Evolutionary conservation across 176 grass and related monocot species (phyloP).

Genomic region (Raddia distichophylla): DNA sequence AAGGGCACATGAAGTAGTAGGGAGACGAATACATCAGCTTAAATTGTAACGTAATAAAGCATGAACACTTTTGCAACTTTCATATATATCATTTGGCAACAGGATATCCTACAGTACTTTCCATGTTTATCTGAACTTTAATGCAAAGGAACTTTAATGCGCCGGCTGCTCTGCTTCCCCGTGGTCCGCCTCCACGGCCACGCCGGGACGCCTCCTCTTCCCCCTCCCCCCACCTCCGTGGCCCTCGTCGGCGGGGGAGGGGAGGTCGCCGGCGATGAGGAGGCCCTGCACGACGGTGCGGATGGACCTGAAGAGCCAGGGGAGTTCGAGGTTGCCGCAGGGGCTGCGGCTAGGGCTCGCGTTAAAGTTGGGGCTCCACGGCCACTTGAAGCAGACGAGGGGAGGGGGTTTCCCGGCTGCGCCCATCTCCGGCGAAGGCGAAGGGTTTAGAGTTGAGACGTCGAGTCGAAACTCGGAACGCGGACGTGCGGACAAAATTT

Average conservation of each 20-base stretch:
- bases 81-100: not conserved
- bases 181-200: slow-evolving; percentile 35
- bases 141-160: slow-evolving; percentile 7
- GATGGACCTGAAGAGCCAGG: slow-evolving; percentile 89
- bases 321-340: slow-evolving; percentile 67
- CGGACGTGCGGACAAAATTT: no score
- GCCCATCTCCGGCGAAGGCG: slow-evolving; percentile 48
- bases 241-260: slow-evolving; percentile 3
- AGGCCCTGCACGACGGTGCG: slow-evolving; percentile 71
- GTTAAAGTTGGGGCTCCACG: slow-evolving; percentile 45
- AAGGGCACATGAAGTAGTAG: not conserved
- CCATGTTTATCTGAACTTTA: not conserved
- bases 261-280: slow-evolving; percentile 56
- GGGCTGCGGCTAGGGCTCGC: slow-evolving; percentile 29
- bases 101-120: not conserved
- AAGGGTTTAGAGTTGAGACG: no score
- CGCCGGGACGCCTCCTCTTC: not conserved
- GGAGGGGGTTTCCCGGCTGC: slow-evolving; percentile 45
- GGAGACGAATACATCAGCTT: not conserved
- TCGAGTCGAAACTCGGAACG: no score
- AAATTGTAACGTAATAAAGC: not conserved
- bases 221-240: not conserved
- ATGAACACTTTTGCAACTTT: not conserved
- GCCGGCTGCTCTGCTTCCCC: slow-evolving; percentile 75
- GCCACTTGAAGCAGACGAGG: slow-evolving; percentile 86